Conservation (phyloP, 2,329 filamentous ascomycete species). For the Albifimbria verrucaria region DNA sequence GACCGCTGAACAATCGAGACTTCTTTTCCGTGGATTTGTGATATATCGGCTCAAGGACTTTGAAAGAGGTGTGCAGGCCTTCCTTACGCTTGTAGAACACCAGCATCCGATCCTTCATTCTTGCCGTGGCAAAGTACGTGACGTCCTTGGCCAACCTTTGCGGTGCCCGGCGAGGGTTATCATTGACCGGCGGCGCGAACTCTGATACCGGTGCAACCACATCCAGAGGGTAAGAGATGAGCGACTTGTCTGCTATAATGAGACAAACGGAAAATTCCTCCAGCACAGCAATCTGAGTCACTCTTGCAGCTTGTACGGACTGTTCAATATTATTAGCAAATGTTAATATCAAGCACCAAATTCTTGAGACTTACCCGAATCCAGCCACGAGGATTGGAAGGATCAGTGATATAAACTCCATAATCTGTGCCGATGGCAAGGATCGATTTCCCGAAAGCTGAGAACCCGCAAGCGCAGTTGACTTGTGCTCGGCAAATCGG, state of each 20-base stretch:
- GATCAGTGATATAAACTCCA: slow-evolving; percentile 86
- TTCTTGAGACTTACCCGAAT: slow-evolving; percentile 60
- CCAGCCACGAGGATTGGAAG: slow-evolving; percentile 89
- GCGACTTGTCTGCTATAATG: slow-evolving; percentile 83
- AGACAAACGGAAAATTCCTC: slow-evolving; percentile 95
- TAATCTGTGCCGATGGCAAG: slow-evolving; percentile 94
- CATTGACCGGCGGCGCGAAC: slow-evolving; percentile 59
- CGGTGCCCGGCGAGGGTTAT: slow-evolving; percentile 79
- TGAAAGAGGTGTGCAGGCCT: slow-evolving; percentile 89
- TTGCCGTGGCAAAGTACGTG: slow-evolving; percentile 91
- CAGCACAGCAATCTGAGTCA: slow-evolving; percentile 90
- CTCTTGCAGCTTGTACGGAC: slow-evolving; percentile 71
- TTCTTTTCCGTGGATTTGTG: slow-evolving; percentile 88
- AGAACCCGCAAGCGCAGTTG: slow-evolving; percentile 91
- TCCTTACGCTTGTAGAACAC: slow-evolving; percentile 98
- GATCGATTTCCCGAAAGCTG: slow-evolving; percentile 77
- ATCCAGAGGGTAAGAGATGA: slow-evolving; percentile 93
- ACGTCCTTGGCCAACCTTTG: slow-evolving; percentile 92
- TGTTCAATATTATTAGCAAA: slow-evolving; percentile 34
- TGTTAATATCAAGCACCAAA: neutral
- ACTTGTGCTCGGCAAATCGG: slow-evolving; percentile 83
- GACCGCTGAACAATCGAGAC: slow-evolving; percentile 61
- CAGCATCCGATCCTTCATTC: slow-evolving; percentile 94
- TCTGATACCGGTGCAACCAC: slow-evolving; percentile 66
- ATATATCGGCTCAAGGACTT: slow-evolving; percentile 91